Base-by-base conservation (phyloP, 129 eudicot genomes). In the Lactuca saligna region DNA sequence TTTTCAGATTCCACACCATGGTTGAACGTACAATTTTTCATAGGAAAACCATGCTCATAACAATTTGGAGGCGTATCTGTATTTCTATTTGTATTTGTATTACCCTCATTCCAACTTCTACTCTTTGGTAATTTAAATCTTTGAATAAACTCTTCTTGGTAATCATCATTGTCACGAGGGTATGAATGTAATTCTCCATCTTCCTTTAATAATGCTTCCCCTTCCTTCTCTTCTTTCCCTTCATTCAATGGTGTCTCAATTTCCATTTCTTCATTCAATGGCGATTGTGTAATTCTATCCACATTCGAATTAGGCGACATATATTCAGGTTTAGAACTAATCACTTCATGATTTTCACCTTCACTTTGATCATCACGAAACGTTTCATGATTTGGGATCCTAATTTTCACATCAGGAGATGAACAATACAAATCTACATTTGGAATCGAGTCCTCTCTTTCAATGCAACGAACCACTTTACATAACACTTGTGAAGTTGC, bases 401-500 rank as follows among this genome's bases (percentile, higher is more conserved):
- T 66, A 62, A 7, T 51, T 41, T 65, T 71, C 42, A 70, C 55
- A 67, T 80, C 79, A 31, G 80, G 78, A 54, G 79, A 80, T n/a
- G 37, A 56, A 66, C 44, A 59, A 72, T 61, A 72, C 3, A 85
- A 64, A 66, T 78, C 78, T n/a, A 49, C 15, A 61, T 59, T 63
- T 38, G 64, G 75, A 17, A 54, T 63, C 8, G 54, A 59, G 53
- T 71, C 80, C 7, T 79, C 80, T 42, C 77, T 63, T 80, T 89
- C 97, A 5, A 93, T 80, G 81, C 98, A 93, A 53, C 82, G 80
- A 72, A 89, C 98, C 39, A 82, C 98, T 79, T 79, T 86, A 78
- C 96, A 89, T 68, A 81, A 57, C 55, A 84, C 91, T 20, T 85
- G 84, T 5, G 85, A 80, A 33, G 76, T 66, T 54, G 56, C 80